Evolutionary conservation across 2,329 filamentous ascomycete species (phyloP).

Genomic region (Paecilomyces dactylethromorphus): DNA sequence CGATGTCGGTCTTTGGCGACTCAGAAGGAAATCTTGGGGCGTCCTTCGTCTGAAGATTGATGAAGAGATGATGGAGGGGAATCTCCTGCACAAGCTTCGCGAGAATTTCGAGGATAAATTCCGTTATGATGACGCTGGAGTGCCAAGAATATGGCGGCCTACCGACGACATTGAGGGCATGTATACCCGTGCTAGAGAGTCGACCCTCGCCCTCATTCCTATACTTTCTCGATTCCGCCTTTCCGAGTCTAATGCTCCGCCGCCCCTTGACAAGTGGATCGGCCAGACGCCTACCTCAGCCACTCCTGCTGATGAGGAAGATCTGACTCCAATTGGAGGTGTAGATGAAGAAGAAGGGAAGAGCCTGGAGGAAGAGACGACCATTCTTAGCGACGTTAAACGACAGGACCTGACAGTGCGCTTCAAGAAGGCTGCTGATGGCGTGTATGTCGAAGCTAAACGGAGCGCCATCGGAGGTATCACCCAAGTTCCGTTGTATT

Average conservation of each 20-base stretch:
- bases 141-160: conserved; percentile 93
- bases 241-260: conserved; percentile 64
- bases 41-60: conserved; percentile 86
- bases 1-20: conserved; percentile 82
- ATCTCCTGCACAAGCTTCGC: conserved; percentile 85
- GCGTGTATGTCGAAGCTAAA: conserved; percentile 97
- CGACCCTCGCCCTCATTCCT: conserved; percentile 83
- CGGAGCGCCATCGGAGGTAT: conserved; percentile 92
- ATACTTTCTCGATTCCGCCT: conserved; percentile 80
- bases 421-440: conserved; percentile 98
- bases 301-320: conserved; percentile 81
- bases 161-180: conserved; percentile 95
- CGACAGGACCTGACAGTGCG: conserved; percentile 84
- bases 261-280: conserved; percentile 79
- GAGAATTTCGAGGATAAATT: conserved; percentile 99
- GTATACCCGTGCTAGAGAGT: conserved; percentile 87
- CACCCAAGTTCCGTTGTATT: conserved; percentile 88
- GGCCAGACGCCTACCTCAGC: conserved; percentile 68
- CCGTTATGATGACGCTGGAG: conserved; percentile 90
- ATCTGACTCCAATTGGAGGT: conserved; percentile 80
- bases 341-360: conserved; percentile 93
- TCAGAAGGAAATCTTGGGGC: conserved; percentile 91
- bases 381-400: conserved; percentile 83
- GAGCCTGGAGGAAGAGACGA: conserved; percentile 93
- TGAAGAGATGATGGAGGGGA: conserved; percentile 97